Evolutionary conservation across 805 yeast species (phyloP).

Genomic region (Candida maltosa): DNA sequence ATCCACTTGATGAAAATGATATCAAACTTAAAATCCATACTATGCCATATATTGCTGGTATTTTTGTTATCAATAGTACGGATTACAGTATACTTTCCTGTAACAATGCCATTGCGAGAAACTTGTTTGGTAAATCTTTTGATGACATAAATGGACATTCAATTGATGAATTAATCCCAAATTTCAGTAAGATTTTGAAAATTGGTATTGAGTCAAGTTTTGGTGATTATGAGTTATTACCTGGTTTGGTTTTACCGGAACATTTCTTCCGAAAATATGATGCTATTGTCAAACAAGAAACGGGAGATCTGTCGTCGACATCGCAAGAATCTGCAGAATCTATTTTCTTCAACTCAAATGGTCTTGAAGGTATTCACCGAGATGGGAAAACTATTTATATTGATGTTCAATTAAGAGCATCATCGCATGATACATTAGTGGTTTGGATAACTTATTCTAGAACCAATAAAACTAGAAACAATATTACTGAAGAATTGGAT

Average conservation of each 20-base stretch:
- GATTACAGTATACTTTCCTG: conserved; percentile 59
- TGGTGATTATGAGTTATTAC: conserved; percentile 23
- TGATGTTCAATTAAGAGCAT: conserved; percentile 79
- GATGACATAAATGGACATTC: conserved; percentile 37
- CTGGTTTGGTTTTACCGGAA: conserved; percentile 86
- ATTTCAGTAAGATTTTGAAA: conserved; percentile 47
- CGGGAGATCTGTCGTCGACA: conserved; percentile 10
- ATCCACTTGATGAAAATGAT: conserved; percentile 48
- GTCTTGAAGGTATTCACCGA: conserved; percentile 64
- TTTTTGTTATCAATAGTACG: conserved; percentile 61
- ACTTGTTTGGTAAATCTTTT: conserved; percentile 68
- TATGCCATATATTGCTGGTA: conserved; percentile 84
- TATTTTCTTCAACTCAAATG: conserved; percentile 58
- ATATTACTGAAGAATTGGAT: conserved; percentile 22
- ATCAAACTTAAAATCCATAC: conserved; percentile 68
- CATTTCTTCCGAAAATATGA: conserved; percentile 77
- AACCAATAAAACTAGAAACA: conserved; percentile 14
- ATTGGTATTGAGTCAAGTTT: conserved; percentile 31
- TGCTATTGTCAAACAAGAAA: conserved; percentile 34
- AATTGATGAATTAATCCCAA: conserved; percentile 60
- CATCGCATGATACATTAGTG: conserved; percentile 54
- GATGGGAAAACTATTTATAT: conserved; percentile 66
- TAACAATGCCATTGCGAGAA: conserved; percentile 74
- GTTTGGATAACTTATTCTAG: conserved; percentile 88
- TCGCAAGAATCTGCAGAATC: conserved; percentile 32